Percentiles rank a stretch among this genome's conserved stretches.
These are phyloP conservation scores for Davidsoniella australis DNA, from an alignment of 2,329 filamentous ascomycete species.

Conservation along the genomic window DNA sequence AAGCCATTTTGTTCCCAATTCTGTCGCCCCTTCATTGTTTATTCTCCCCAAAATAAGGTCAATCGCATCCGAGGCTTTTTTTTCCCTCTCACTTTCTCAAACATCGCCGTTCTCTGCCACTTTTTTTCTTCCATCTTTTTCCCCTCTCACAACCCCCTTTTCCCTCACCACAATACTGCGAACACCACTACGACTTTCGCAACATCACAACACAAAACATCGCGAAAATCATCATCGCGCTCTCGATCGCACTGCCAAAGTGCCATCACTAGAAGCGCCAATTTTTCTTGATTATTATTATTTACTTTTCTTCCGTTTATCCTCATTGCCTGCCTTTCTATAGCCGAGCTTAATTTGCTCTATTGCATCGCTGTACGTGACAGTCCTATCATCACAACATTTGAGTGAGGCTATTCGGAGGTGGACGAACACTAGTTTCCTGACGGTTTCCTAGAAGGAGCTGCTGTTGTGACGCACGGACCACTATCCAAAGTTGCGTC, in stretches of 20 bases:
- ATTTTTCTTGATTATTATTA: neutral
- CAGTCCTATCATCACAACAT: neutral
- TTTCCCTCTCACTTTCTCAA: neutral
- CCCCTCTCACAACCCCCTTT: constrained; percentile 5
- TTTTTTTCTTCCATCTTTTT: constrained; percentile 7
- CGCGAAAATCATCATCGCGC: constrained; percentile 3
- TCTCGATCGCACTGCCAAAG: neutral
- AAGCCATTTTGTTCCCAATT: no score
- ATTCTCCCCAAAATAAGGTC: neutral
- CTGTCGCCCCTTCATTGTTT: no score
- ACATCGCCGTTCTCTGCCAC: constrained; percentile 4
- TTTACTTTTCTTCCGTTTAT: neutral
- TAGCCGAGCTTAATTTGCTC: no score
- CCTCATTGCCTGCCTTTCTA: no score
- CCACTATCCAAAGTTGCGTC: constrained; percentile 7
- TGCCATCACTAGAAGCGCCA: constrained; percentile 4
- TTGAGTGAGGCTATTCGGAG: constrained; percentile 9
- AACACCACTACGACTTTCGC: neutral
- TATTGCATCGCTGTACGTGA: no score
- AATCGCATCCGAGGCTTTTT: constrained; percentile 9
- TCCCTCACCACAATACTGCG: neutral
- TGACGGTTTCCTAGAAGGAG: constrained; percentile 9
- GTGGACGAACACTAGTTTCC: constrained; percentile 4
- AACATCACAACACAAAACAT: neutral
- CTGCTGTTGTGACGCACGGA: constrained; percentile 12